Evolutionary conservation across 371 early-diverging fungal genomes (phyloP).

Genomic region (Mucor lusitanicus): DNA sequence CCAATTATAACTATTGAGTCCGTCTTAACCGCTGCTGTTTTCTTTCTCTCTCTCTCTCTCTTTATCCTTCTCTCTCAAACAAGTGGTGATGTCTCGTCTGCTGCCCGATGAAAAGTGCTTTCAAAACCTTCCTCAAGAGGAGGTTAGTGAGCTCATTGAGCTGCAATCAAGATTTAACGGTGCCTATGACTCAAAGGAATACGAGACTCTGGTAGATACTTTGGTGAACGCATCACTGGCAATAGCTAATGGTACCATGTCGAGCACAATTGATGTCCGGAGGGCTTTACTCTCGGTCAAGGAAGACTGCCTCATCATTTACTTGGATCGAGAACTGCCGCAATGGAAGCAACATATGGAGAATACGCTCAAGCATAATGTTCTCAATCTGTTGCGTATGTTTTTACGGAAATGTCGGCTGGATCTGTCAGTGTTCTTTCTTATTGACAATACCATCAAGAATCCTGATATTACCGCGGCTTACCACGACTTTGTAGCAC

Average conservation of each 20-base stretch:
- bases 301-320: not conserved
- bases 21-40: not conserved
- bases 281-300: not conserved
- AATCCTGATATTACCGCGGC: not conserved
- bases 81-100: not conserved
- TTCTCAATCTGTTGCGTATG: not conserved
- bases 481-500: not conserved
- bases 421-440: constrained; percentile 1
- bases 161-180: not conserved
- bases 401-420: not conserved
- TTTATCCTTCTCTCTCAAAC: not conserved
- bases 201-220: not conserved
- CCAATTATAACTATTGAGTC: not conserved
- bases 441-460: constrained; percentile 3
- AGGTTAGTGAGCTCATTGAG: not conserved
- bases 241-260: not conserved
- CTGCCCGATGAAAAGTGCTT: not conserved
- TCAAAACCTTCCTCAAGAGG: not conserved
- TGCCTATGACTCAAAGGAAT: not conserved
- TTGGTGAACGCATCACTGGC: constrained; percentile 1
- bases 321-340: not conserved
- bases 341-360: not conserved
- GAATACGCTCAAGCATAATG: not conserved
- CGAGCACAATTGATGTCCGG: not conserved
- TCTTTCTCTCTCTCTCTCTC: not conserved